phyloP scores from a whole-genome alignment of 108 stramenopile genomes.

The Nannochloropsis salina region DNA sequence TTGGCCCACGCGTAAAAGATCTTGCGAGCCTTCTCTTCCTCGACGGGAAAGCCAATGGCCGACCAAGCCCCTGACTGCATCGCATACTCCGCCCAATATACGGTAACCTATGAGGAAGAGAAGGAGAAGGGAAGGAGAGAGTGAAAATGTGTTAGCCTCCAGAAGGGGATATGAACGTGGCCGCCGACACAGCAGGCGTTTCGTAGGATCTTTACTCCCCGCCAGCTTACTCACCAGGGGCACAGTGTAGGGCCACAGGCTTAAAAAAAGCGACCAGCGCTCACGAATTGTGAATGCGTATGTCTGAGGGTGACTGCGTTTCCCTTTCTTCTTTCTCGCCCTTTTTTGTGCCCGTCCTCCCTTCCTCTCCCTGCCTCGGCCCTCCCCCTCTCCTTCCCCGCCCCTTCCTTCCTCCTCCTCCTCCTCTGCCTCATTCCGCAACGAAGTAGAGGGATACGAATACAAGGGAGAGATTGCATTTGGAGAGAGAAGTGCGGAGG shows the following conservation, averaged over 20 bases:
- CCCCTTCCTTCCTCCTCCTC: not conserved
- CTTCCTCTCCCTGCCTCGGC: not conserved
- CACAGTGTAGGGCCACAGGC: slow-evolving; percentile 51
- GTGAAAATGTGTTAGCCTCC: not conserved
- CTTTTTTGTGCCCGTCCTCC: not conserved
- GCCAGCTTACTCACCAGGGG: slow-evolving; percentile 33
- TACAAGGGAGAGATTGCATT: not conserved
- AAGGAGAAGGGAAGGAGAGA: not conserved
- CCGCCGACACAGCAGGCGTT: not conserved
- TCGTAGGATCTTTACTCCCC: not conserved
- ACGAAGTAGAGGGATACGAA: not conserved
- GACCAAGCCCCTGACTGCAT: slow-evolving; percentile 54
- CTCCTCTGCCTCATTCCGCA: not conserved
- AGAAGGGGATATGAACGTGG: not conserved
- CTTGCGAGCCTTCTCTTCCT: slow-evolving; percentile 31
- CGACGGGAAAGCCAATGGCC: slow-evolving; percentile 51
- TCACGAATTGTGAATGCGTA: slow-evolving; percentile 35
- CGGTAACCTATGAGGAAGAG: not conserved
- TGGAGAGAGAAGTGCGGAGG: not conserved
- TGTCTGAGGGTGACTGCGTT: not conserved
- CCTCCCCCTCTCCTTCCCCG: not conserved
- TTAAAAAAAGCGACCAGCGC: slow-evolving; percentile 38
- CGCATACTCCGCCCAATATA: slow-evolving; percentile 27
- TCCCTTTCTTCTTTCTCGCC: not conserved
- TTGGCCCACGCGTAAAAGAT: slow-evolving; percentile 43